A percentile compares a stretch with the other conserved stretches of the same genome.
These are phyloP conservation scores for Talinum fruticosum DNA, from an alignment of 148 eudicot species.

Conservation along the genomic window DNA sequence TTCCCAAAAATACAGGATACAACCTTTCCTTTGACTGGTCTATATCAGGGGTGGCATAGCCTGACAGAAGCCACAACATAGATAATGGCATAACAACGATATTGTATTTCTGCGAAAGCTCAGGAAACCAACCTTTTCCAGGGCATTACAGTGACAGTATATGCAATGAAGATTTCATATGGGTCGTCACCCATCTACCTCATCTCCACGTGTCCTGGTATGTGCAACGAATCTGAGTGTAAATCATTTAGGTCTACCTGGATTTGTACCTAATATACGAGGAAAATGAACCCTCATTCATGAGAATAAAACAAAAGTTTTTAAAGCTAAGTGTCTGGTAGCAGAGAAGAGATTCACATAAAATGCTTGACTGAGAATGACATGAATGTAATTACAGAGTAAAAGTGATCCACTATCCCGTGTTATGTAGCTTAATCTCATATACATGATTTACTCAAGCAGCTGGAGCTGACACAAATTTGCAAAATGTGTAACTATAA, in stretches of 20 bases:
- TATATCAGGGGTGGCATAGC: not conserved
- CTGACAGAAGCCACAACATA: not conserved
- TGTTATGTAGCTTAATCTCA: not conserved
- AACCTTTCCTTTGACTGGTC: not conserved
- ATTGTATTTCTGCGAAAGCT: conserved; percentile 7
- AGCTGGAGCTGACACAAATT: not conserved
- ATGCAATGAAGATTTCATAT: conserved; percentile 8
- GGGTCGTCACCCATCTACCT: not conserved
- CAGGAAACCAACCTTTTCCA: conserved; percentile 13
- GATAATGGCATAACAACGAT: not conserved
- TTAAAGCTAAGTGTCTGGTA: not conserved
- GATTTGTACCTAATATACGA: conserved; percentile 1
- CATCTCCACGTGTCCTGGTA: not conserved
- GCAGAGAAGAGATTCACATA: not conserved
- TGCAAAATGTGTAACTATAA: not conserved
- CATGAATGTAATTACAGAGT: not conserved
- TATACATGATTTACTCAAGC: not conserved
- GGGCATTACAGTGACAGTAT: conserved; percentile 4
- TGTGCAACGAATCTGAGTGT: not conserved
- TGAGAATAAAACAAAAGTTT: not conserved
- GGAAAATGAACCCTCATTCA: not conserved
- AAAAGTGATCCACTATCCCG: not conserved
- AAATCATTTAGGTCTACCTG: not conserved
- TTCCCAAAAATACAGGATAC: not conserved
- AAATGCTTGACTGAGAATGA: not conserved